These are phyloP conservation scores for Sanguinoderma infundibulare DNA, from an alignment of 1,284 basidiomycete species.

Conservation along the genomic window DNA sequence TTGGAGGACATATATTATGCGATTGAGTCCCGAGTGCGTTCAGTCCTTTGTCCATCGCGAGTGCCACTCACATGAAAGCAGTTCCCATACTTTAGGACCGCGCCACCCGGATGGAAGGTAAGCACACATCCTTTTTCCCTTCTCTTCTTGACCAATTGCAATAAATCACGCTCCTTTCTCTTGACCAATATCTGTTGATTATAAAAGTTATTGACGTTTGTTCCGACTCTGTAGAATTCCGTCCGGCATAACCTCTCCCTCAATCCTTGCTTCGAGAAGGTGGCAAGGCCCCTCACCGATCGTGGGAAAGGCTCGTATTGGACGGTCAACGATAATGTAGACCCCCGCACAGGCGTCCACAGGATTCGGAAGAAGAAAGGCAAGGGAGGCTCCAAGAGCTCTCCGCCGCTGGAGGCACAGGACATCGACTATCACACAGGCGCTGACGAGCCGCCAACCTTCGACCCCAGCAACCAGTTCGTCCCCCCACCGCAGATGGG, in stretches of 20 bases:
- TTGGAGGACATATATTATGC: slow-evolving; percentile 88
- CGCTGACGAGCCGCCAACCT: slow-evolving; percentile 41
- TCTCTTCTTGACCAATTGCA: not conserved
- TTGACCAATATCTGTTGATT: not conserved
- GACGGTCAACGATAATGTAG: slow-evolving; percentile 87
- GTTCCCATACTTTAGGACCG: slow-evolving; percentile 85
- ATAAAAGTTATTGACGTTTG: slow-evolving; percentile 32
- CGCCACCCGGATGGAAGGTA: slow-evolving; percentile 86
- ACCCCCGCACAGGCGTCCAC: slow-evolving; percentile 84
- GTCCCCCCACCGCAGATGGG: slow-evolving; percentile 52
- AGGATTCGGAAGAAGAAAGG: slow-evolving; percentile 82
- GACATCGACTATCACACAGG: slow-evolving; percentile 62
- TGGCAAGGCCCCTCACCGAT: slow-evolving; percentile 86
- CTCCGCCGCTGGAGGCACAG: slow-evolving; percentile 28
- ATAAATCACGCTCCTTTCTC: not conserved
- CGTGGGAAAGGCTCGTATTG: slow-evolving; percentile 87
- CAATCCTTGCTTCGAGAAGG: slow-evolving; percentile 93
- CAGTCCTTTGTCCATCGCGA: not conserved
- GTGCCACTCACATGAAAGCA: slow-evolving; percentile 34
- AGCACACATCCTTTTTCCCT: slow-evolving; percentile 35
- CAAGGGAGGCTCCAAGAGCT: slow-evolving; percentile 54
- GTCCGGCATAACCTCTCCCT: slow-evolving; percentile 93
- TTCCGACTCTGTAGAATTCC: slow-evolving; percentile 67
- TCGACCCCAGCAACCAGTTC: slow-evolving; percentile 60
- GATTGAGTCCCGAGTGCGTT: slow-evolving; percentile 77